phyloP scores from a whole-genome alignment of 2,329 filamentous ascomycete species.

The Trichoderma atroviride region DNA sequence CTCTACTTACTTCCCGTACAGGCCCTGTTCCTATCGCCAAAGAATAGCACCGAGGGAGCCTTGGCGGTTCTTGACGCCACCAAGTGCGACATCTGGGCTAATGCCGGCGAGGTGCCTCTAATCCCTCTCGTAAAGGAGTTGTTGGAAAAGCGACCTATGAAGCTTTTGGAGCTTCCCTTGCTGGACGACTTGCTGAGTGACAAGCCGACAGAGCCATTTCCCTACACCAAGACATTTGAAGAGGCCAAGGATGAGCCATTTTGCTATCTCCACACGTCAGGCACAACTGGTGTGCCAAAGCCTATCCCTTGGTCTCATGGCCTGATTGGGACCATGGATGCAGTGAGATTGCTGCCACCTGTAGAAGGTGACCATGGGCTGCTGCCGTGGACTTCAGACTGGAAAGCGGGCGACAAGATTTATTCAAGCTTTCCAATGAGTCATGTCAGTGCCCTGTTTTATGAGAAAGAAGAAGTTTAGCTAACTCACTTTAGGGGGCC shows the following conservation, averaged over 20 bases:
- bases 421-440: slow-evolving; percentile 45
- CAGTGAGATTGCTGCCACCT: slow-evolving; percentile 39
- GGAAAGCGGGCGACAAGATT: slow-evolving; percentile 37
- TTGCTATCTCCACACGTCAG: slow-evolving; percentile 46
- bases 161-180: neutral
- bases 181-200: neutral
- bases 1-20: neutral
- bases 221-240: slow-evolving; percentile 40
- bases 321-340: slow-evolving; percentile 42
- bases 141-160: neutral
- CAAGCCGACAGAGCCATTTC: slow-evolving; percentile 29
- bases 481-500: slow-evolving; percentile 39
- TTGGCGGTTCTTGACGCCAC: slow-evolving; percentile 39
- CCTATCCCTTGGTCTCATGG: slow-evolving; percentile 43
- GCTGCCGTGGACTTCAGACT: slow-evolving; percentile 37
- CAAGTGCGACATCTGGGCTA: slow-evolving; percentile 39
- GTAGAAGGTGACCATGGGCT: slow-evolving; percentile 36
- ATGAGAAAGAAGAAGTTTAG: neutral
- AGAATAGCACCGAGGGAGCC: slow-evolving; percentile 40
- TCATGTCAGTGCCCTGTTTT: slow-evolving; percentile 31
- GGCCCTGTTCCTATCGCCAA: slow-evolving; percentile 30
- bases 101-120: slow-evolving; percentile 28
- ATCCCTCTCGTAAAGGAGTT: neutral
- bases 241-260: slow-evolving; percentile 41
- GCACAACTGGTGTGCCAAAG: slow-evolving; percentile 47